Evolutionary conservation across 1,139 yeast genomes (phyloP), one percentile per base, ranked within the genome.

Genomic region (Lodderomyces orthopsilosis): DNA sequence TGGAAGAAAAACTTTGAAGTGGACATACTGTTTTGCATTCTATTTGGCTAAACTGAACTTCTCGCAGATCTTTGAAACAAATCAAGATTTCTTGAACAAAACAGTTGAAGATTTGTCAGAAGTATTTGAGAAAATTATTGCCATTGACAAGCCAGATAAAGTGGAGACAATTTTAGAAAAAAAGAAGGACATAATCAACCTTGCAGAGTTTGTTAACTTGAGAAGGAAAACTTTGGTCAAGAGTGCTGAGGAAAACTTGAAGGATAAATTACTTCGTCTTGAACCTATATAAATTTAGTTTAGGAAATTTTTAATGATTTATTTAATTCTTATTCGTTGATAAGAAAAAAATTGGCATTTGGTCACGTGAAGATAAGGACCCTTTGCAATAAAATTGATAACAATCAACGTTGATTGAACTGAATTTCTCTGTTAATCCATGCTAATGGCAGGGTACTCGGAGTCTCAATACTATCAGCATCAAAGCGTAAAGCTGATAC

Each of bases 1-100:
- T 44, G 88, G 96, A 2, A 72, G 98, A 46, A 81, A 82, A 40
- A 81, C 91, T 2, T 68, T 93, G 42, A 87, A 89, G 64, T 93
- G 98, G 98, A 83, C 97, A 0, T 91, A 88, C 63, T 90, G 91
- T 5, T 78, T 89, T 58, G 84, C 89, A 2, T 93, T 68, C 57
- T 88, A 83, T 59, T 69, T 89, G 35, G 73, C 73, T 35, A 66
- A 66, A 30, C 66, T 73, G 37, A 69, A 76, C 46, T 69, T 71
- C 51, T 73, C 79, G 6, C 75, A 76, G 41, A 76, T 89, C 12
- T 81, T 89, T 55, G 95, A 89, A 54, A 81, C 78, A 45, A 82
- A 82, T 55, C 96, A 90, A 60, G 81, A 77, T 46, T 79, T 80
- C 44, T 67, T 93, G 40, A 83, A 83, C 43, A 69, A 75, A 49